Conservation (phyloP, 2,329 filamentous ascomycete species). For the Dothideomycetes sp. region DNA sequence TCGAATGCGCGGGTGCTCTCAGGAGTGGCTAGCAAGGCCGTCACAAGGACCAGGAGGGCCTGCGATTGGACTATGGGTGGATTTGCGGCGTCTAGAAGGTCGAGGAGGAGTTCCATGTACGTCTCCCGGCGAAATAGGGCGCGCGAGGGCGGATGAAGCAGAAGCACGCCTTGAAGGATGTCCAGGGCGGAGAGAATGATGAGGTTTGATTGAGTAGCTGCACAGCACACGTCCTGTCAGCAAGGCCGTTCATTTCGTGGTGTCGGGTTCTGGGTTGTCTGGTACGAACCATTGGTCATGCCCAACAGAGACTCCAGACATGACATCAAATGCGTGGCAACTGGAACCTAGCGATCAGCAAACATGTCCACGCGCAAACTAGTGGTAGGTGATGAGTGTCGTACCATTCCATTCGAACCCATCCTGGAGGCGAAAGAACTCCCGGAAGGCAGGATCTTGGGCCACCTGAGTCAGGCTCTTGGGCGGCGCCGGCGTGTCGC, state of each 20-base stretch:
- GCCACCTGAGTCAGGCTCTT: slow-evolving; percentile 63
- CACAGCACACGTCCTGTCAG: no score
- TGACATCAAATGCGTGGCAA: slow-evolving; percentile 73
- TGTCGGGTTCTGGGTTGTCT: neutral
- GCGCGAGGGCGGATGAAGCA: slow-evolving; percentile 85
- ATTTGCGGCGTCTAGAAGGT: slow-evolving; percentile 83
- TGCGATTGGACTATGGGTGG: slow-evolving; percentile 86
- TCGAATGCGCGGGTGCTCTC: slow-evolving; percentile 89
- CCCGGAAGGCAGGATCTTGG: slow-evolving; percentile 79
- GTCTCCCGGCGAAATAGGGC: slow-evolving; percentile 78
- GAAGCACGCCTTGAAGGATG: slow-evolving; percentile 75
- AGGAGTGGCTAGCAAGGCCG: slow-evolving; percentile 76
- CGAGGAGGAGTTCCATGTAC: slow-evolving; percentile 94
- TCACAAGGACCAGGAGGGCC: slow-evolving; percentile 81
- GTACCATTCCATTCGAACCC: slow-evolving; percentile 91
- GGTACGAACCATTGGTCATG: slow-evolving; percentile 53
- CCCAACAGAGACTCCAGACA: slow-evolving; percentile 81
- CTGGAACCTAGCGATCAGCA: no score
- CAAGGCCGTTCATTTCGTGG: neutral
- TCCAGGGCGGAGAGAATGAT: slow-evolving; percentile 83
- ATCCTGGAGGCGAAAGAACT: slow-evolving; percentile 95
- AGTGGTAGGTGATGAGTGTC: slow-evolving; percentile 14
- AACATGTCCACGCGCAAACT: neutral
- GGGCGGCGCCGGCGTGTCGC: slow-evolving; percentile 19
- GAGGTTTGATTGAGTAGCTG: slow-evolving; percentile 72